Evolutionary conservation across 2,329 filamentous ascomycete species (phyloP), one percentile per base, ranked within the genome.

Genomic region (Ascochyta pisi): DNA sequence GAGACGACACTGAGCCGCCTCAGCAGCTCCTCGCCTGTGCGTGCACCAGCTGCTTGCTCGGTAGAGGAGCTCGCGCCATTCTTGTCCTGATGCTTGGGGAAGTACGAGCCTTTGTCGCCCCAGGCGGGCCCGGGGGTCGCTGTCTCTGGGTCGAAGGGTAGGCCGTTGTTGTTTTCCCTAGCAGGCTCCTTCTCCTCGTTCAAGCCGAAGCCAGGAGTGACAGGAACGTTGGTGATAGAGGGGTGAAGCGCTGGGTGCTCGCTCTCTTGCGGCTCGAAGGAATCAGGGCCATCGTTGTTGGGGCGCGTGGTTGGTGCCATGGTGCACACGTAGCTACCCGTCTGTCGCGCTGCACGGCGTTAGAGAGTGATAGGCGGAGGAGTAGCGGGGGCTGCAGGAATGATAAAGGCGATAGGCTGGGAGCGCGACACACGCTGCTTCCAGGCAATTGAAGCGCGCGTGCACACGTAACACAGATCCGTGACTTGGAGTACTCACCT

Each of bases 1-100:
- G 51, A 59, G 1, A 76, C 67, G 23, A 83, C 69, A 63, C 82
- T 85, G 59, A 85, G 65, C n/a, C 82, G 81, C 47, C 80, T 79
- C 40, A 85, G 70, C 34, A 85, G 68, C 33, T 85, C 83, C 51
- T 80, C 78, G 13, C 78, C 79, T 3, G 78, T 78, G 39, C 73
- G 75, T 34, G 78, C 79, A 54, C 79, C 80, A 42, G 75, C 78
- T 13, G 76, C 77, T 23, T 74, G 75, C 47, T 82, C 75, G 4
- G 76, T 70, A 3, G 77, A 75, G 23, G 76, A 79, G 60, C 54
- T 53, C 3, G 63, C 58, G 7, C 59, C 45, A 39, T 58, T 63
- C 4, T 66, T 52, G 7, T 33, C 53, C 41, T 70, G 56, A 45
- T 66, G 63, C 34, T 65, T 62, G 26, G 67, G 50, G 56, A 75